Conservation (phyloP, 495 filamentous ascomycete genomes). For the Lasiosphaeria ovina region DNA sequence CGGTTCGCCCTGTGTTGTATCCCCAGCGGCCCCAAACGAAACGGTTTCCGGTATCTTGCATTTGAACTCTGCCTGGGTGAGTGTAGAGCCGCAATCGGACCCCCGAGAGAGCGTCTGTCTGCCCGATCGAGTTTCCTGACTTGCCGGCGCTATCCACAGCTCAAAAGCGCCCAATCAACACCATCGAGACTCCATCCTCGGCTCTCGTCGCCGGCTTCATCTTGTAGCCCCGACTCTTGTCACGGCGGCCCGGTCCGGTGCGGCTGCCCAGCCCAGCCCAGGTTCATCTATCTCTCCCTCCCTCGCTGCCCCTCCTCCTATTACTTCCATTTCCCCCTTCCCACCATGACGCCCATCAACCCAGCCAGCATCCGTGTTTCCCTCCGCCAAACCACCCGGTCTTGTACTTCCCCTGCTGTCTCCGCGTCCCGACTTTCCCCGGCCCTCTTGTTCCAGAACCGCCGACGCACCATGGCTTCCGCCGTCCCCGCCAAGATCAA, state of each 20-base stretch:
- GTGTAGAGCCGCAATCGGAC: not conserved
- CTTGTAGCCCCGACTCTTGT: constrained; percentile 15
- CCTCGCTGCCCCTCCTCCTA: constrained; percentile 5
- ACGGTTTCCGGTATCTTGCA: too few species aligned
- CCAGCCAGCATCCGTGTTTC: constrained; percentile 29
- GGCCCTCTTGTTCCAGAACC: constrained; percentile 26
- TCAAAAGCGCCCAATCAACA: constrained; percentile 16
- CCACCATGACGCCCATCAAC: constrained; percentile 32
- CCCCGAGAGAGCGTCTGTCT: not conserved
- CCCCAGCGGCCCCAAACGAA: too few species aligned
- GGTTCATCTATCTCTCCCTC: not conserved
- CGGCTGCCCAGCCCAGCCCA: constrained; percentile 12
- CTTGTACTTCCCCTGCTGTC: constrained; percentile 18
- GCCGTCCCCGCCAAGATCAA: constrained; percentile 69
- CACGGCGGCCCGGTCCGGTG: constrained; percentile 26
- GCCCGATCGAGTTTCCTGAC: not conserved
- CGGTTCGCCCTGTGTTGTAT: too few species aligned
- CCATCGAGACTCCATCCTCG: constrained; percentile 22
- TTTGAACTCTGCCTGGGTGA: too few species aligned
- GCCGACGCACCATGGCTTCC: constrained; percentile 41
- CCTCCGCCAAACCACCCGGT: constrained; percentile 25
- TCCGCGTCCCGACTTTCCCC: constrained; percentile 21
- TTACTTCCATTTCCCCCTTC: not conserved
- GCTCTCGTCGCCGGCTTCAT: constrained; percentile 25
- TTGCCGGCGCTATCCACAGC: constrained; percentile 11